Evolutionary conservation across 306 rosid species (phyloP).

Genomic region (Lathyrus oleraceus): DNA sequence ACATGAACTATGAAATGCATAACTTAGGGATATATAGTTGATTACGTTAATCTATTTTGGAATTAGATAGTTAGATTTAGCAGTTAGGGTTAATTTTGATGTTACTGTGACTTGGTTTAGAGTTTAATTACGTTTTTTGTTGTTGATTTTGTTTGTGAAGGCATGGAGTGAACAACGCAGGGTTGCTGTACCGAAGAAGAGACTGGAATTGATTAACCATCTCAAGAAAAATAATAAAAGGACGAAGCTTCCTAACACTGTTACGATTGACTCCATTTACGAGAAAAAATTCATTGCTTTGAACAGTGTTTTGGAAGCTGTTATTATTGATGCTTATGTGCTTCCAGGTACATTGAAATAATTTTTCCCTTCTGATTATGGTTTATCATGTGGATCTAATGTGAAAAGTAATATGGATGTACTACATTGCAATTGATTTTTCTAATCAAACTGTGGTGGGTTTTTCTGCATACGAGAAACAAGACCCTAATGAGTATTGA

Average conservation of each 20-base stretch:
- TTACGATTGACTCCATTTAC: conserved; percentile 75
- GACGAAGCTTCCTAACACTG: conserved; percentile 72
- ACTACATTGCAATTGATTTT: neutral
- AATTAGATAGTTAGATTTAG: neutral
- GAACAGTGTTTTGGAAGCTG: conserved; percentile 70
- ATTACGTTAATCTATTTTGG: neutral
- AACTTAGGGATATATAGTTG: conserved; percentile 7
- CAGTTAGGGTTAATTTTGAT: neutral
- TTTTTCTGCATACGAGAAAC: neutral
- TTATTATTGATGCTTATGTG: conserved; percentile 63
- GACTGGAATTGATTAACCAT: conserved; percentile 58
- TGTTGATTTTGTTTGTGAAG: conserved; percentile 46
- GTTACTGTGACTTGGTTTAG: neutral
- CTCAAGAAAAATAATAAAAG: conserved; percentile 59
- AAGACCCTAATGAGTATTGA: neutral
- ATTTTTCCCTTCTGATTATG: neutral
- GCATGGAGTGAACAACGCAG: conserved; percentile 81
- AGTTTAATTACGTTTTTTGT: conserved; percentile 7
- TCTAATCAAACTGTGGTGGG: neutral
- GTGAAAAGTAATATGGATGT: neutral
- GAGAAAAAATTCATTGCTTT: conserved; percentile 79
- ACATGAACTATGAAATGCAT: neutral
- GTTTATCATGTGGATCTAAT: conserved; percentile 7
- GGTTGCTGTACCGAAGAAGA: conserved; percentile 68
- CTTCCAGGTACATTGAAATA: conserved; percentile 70